Evolutionary conservation across 2,329 filamentous ascomycete genomes (phyloP).

Genomic region (Endoconidiophora laricicola): DNA sequence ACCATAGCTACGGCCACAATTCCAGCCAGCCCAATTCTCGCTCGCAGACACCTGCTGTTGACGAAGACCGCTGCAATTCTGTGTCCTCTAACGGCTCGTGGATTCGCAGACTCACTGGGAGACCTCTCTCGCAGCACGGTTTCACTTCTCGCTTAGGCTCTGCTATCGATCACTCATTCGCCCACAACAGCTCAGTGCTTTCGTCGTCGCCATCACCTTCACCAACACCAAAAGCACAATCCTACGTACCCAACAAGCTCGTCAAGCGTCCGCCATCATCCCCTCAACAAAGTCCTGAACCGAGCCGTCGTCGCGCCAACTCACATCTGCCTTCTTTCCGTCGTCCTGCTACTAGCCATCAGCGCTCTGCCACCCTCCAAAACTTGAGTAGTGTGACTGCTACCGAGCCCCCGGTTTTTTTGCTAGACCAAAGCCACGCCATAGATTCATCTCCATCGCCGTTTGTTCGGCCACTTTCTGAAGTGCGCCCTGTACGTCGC

Average conservation of each 20-base stretch:
- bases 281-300: constrained; percentile 27
- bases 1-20: constrained; percentile 16
- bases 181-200: constrained; percentile 11
- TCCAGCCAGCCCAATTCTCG: constrained; percentile 8
- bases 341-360: constrained; percentile 63
- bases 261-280: constrained; percentile 54
- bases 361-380: constrained; percentile 55
- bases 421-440: constrained; percentile 1
- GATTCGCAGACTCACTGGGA: constrained; percentile 53
- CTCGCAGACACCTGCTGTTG: constrained; percentile 15
- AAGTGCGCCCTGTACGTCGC: constrained; percentile 1
- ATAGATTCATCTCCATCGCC: background rate
- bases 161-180: constrained; percentile 30
- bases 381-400: background rate
- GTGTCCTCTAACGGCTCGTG: constrained; percentile 46
- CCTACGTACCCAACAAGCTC: constrained; percentile 53
- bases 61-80: constrained; percentile 37
- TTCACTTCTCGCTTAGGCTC: constrained; percentile 49
- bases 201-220: constrained; percentile 6
- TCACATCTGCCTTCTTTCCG: constrained; percentile 50
- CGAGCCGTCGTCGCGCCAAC: constrained; percentile 33
- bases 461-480: background rate
- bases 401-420: constrained; percentile 3
- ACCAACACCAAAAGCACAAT: constrained; percentile 21
- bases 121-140: constrained; percentile 47